Evolutionary conservation across 2,329 filamentous ascomycete species (phyloP), one percentile per base, ranked within the genome.

Genomic region (Exophiala xenobiotica): DNA sequence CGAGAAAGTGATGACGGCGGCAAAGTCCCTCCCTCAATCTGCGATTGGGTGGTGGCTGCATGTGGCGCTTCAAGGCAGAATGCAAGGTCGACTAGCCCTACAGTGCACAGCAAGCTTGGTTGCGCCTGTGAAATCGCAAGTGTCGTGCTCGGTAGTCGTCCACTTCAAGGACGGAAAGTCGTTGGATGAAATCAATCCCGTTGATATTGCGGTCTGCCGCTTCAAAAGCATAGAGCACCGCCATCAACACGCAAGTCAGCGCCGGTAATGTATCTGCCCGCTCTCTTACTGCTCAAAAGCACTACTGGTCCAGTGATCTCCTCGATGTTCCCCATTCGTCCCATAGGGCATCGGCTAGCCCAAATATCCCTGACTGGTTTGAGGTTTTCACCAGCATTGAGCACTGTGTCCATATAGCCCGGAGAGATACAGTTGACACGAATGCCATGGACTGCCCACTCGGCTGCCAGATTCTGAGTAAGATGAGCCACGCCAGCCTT

Each of bases 401-500:
- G 68, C 9, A 88, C 79, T 0, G 86, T 89, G 61, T 88, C 86
- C 82, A 90, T 88, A 61, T 90, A 90, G 0, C 87, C 87, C 0
- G 87, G 87, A 31, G 78, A 82, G 38, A 91, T 75, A 14, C 75
- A 80, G 60, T 91, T 90, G 4, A 87, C 82, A 2, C 84, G 70
- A 54, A 91, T 87, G 0, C 87, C 87, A 64, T 85, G 78, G 1
- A 73, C 69, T 1, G 83, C 83, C 87, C 86, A 90, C 67, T 91
- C 87, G 0, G 83, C 85, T 0, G 86, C 87, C 12, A 90, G 68
- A 27, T 76, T 83, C 57, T 77, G 80, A 43, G 81, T 83, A 59
- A 90, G 66, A 44, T 80, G 78, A 23, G 86, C 60, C 1, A 90
- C 67, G 0, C 80, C 85, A 0, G 84, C 81, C 66, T 91, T 91